phyloP scores from a whole-genome alignment of 257 asterid genomes.

The Penstemon newberryi region DNA sequence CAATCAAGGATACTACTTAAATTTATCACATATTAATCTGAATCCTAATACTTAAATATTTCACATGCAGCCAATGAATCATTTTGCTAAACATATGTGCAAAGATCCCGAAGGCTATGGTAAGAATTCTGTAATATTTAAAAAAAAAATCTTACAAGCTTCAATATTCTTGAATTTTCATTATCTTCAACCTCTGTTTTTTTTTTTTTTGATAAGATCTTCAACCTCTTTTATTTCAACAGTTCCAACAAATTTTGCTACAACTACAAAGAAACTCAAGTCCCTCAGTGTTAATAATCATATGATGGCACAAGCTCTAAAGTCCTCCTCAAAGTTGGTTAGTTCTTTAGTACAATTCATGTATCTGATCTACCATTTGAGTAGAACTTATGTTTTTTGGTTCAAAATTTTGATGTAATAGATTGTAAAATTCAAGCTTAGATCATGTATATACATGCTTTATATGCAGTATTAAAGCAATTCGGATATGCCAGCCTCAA shows the following conservation, averaged over 20 bases:
- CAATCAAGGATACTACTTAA: too few relatives aligned
- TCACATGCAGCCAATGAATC: slow-evolving; percentile 62
- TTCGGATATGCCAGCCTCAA: slow-evolving; percentile 92
- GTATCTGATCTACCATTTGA: neutral
- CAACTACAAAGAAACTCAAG: slow-evolving; percentile 85
- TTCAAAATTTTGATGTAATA: slow-evolving; percentile 8
- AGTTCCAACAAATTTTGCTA: slow-evolving; percentile 76
- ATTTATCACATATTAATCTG: too few relatives aligned
- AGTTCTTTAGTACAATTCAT: neutral
- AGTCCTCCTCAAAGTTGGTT: slow-evolving; percentile 79
- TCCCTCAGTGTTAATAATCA: slow-evolving; percentile 70
- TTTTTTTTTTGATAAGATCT: too few relatives aligned
- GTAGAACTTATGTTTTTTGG: neutral
- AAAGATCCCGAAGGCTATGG: slow-evolving; percentile 93
- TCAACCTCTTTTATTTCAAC: slow-evolving; percentile 21
- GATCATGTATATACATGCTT: neutral
- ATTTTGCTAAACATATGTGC: slow-evolving; percentile 62
- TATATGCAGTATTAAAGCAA: slow-evolving; percentile 64
- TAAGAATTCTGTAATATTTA: slow-evolving; percentile 29
- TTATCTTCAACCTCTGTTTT: neutral
- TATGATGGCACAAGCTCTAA: slow-evolving; percentile 79
- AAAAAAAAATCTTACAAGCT: too few relatives aligned
- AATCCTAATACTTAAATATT: too few relatives aligned
- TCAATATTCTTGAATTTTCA: neutral
- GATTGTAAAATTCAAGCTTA: slow-evolving; percentile 51